These are phyloP conservation scores for Fraxinus quadrangulata DNA, from an alignment of 257 asterid species.

Conservation along the genomic window DNA sequence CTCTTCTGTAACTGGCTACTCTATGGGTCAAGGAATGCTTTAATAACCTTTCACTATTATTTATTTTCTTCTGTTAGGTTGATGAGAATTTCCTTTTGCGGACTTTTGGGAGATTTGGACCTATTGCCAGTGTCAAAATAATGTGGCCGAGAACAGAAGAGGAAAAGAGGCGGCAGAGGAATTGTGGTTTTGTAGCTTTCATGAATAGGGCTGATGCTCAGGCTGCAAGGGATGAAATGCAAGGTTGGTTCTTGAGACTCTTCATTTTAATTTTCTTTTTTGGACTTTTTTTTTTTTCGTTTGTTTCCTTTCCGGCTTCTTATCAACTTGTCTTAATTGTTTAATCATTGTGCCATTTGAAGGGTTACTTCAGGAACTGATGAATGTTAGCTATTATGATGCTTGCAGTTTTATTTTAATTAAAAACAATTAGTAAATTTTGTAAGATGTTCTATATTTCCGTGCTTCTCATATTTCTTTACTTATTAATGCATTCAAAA, in stretches of 20 bases:
- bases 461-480: neutral
- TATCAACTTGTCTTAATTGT: neutral
- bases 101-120: conserved; percentile 97
- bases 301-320: neutral
- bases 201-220: conserved; percentile 60
- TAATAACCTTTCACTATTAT: neutral
- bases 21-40: neutral
- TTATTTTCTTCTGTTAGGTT: conserved; percentile 43
- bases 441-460: neutral
- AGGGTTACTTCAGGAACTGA: neutral
- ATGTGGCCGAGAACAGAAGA: conserved; percentile 99
- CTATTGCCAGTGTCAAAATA: conserved; percentile 94
- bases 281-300: neutral
- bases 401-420: neutral
- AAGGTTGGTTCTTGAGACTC: conserved; percentile 31
- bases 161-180: conserved; percentile 61
- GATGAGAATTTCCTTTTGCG: conserved; percentile 93
- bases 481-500: neutral
- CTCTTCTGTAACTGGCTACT: neutral
- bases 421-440: neutral
- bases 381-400: neutral
- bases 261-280: neutral
- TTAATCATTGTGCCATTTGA: neutral
- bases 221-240: conserved; percentile 63
- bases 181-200: conserved; percentile 63